Percentiles rank a stretch among this genome's conserved stretches.
phyloP scores from a whole-genome alignment of 352 stramenopile species.

The Phytophthora sp. region DNA sequence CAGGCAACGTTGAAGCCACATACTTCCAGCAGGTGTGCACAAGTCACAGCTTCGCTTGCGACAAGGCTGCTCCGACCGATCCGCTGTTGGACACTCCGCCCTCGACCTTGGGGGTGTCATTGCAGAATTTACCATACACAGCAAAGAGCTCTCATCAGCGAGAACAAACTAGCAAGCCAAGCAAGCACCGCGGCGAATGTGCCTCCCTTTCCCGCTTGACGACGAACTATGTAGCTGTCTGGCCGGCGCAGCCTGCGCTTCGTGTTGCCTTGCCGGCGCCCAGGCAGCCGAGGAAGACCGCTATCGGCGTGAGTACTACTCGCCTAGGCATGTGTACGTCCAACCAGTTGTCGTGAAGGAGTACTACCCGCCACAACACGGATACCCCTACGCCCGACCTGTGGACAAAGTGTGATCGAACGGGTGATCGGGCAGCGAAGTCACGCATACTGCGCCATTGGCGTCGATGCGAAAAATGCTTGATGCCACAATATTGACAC shows the following conservation, averaged over 20 bases:
- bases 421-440: neutral
- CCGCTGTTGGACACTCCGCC: neutral
- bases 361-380: conserved; percentile 6
- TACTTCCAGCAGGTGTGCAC: conserved; percentile 25
- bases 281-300: conserved; percentile 22
- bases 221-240: conserved; percentile 37
- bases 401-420: neutral
- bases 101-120: neutral
- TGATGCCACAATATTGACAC: too few species aligned
- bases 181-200: conserved; percentile 19
- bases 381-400: conserved; percentile 14
- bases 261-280: conserved; percentile 26
- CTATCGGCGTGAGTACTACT: conserved; percentile 23
- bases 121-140: conserved; percentile 9
- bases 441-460: too few species aligned
- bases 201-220: conserved; percentile 18
- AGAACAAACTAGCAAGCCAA: neutral
- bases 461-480: too few species aligned
- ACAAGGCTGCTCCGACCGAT: neutral
- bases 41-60: conserved; percentile 21
- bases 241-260: conserved; percentile 27
- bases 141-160: neutral
- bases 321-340: conserved; percentile 23
- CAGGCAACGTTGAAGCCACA: conserved; percentile 14
- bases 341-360: conserved; percentile 27